Base-by-base conservation (phyloP, 805 yeast species). In the Cyberlindnera misumaiensis region DNA sequence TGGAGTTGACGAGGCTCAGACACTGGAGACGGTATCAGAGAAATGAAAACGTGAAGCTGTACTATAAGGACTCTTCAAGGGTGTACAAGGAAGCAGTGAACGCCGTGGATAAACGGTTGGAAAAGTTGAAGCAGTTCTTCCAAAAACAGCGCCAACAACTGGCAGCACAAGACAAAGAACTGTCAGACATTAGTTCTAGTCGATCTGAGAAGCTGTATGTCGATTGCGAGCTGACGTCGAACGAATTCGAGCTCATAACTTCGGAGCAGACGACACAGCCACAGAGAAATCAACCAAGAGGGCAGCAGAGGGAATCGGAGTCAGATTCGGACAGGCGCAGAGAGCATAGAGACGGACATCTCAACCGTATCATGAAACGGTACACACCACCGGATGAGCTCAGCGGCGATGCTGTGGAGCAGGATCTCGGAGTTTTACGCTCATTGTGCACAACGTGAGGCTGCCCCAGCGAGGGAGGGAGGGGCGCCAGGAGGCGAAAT, bases 61-160 rank as follows among this genome's bases (percentile, higher is more conserved):
- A 49, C 38, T 44, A 56, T 13, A 42, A 49, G 7, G 60, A 56
- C 22, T 34, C 53, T 3, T 17, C 50, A 13, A 60, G 54, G 30
- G 41, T 52, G 3, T 56, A 60, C 40, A 40, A 43, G 42, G 60
- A 38, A 28, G 56, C 39, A 32, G 52, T 38, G 47, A 41, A 52
- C 3, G 56, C 52, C 5, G 41, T 62, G 33, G 46, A 59, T 13
- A 42, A 42, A 2, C 49, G 63, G 28, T 44, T 66, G 36, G 50
- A 54, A 6, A 62, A 53, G 32, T 43, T 62, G 22, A 65, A 65
- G 42, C 46, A 46, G 12, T 61, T 60, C 36, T 50, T 65, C 15
- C 30, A 46, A 14, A 57, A 50, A 32, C 68, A 60, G 39, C 56
- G 44, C 32, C 41, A 38, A 17, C 38, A 54, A 25, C 39, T 63